Evolutionary conservation across 164 flowering plant species (phyloP).

Genomic region (Warburgia ugandensis): DNA sequence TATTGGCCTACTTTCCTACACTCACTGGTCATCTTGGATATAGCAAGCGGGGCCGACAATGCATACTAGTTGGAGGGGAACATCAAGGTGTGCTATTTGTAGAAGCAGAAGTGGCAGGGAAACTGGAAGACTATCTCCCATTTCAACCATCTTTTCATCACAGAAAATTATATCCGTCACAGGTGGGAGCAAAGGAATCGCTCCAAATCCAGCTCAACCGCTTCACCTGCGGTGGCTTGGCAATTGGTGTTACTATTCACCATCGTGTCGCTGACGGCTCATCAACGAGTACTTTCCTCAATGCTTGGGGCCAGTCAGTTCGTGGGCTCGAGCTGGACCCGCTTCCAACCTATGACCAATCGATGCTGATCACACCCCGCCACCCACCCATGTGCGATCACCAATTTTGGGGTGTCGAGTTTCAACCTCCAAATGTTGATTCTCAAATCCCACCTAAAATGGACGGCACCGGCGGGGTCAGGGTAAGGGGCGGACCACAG

Average conservation of each 20-base stretch:
- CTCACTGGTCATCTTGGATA: slow-evolving; percentile 3
- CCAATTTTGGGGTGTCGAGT: slow-evolving; percentile 6
- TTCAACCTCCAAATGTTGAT: background rate
- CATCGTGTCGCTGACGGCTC: slow-evolving; percentile 13
- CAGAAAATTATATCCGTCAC: slow-evolving; percentile 4
- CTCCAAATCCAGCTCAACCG: slow-evolving; percentile 17
- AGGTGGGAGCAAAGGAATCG: slow-evolving; percentile 6
- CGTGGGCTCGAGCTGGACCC: slow-evolving; percentile 5
- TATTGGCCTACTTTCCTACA: slow-evolving; percentile 6
- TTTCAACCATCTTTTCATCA: slow-evolving; percentile 3
- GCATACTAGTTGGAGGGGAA: slow-evolving; percentile 3
- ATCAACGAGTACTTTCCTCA: slow-evolving; percentile 11
- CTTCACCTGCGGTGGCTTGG: slow-evolving; percentile 13
- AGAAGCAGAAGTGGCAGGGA: slow-evolving; percentile 2
- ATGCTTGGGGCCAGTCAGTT: slow-evolving; percentile 8
- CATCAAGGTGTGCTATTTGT: background rate
- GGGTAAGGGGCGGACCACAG: too few relatives aligned
- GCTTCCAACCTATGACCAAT: slow-evolving; percentile 4
- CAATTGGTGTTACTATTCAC: slow-evolving; percentile 10
- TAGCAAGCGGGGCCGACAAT: background rate
- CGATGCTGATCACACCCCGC: slow-evolving; percentile 3
- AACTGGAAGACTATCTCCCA: slow-evolving; percentile 7
- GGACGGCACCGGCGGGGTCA: too few relatives aligned
- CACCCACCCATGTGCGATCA: slow-evolving; percentile 8
- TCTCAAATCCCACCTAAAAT: background rate